Evolutionary conservation across 257 asterid species (phyloP), one percentile per base, ranked within the genome.

Genomic region (Leonotis leonurus): DNA sequence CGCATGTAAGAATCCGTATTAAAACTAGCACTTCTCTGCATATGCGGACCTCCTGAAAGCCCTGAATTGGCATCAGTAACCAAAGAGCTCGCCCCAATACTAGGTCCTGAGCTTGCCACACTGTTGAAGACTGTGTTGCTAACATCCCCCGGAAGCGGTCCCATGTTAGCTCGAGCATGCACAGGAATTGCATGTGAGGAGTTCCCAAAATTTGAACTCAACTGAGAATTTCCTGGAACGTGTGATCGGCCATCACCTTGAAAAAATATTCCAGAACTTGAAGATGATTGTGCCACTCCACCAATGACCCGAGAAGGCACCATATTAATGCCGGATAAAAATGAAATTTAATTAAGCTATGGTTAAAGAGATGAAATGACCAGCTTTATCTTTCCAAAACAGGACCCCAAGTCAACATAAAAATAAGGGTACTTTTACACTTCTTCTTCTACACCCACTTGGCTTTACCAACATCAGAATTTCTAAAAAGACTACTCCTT

Each of bases 21-120:
- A 48, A 77, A 70, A 78, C 99, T 92, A 27, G 88, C 96, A 76
- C 97, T 93, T 82, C 95, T 81, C 75, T 87, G 99, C 50, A 85
- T 74, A 67, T 82, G 80, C 56, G 95, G 97, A 60, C 95, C 96
- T 22, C 87, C 94, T 5, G 99, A 85, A 62, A 87, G 91, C 44
- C 90, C 97, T 4, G 99, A 93, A 76, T 93, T 93, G 43, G 97
- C 94, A 82, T 89, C 99, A 6, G 99, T 93, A 46, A 93, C 99
- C 78, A 89, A 70, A 55, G 99, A 93, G 81, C 97, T 93, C 30
- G 94, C 96, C 62, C 97, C 98, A 64, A 92, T 83, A 73, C 97
- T 92, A 30, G 95, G 95, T 49, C 86, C 96, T 1, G 99, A 89
- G 76, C 73, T 88, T 46, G 85, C 79, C 68, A 86, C 82, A 32